Base-by-base conservation (phyloP, 2,329 filamentous ascomycete species). In the Lanzia echinophila region DNA sequence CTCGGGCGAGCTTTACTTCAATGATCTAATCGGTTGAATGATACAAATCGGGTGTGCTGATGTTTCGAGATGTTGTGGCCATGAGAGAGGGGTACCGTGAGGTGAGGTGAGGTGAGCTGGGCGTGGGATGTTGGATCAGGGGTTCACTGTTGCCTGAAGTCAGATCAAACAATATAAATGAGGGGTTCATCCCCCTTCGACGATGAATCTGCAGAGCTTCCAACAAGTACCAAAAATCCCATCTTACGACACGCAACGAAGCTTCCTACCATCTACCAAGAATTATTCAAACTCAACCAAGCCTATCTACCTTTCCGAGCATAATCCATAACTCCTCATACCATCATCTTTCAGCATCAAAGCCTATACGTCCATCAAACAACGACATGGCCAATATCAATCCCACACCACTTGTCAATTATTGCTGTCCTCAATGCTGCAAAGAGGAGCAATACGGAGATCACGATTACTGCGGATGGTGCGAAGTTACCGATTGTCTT, bases 361-460 rank as follows among this genome's bases (percentile, higher is more conserved):
- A 10, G 3, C 36, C 22, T 13, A 24, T 22, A 28, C 8, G 8
- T 28, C 24, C 24, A 28, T 4, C 24, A 28, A 28, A 28, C 24
- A 4, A 28, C 13, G 43, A 36, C 47, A 77, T 77, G 75, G 68
- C 69, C 62, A 63, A 71, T 67, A 69, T 71, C 62, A 72, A 73
- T 52, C 65, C 68, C 58, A 66, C 72, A 57, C 70, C 71, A 53
- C 73, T 76, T 54, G 72, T 77, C 68, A 71, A 75, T 68, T 63
- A 71, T 60, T 79, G 76, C 73, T 79, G 76, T 70, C 71, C 71
- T 24, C 76, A 72, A 60, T 79, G 76, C 68, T 79, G 76, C 70
- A 75, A 73, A 62, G 73, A 73, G 33, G 70, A 73, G 51, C 74
- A 78, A 62, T 74, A 73, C 53, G 53, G 75, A 57, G 73, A 73